A percentile compares a stretch with the other conserved stretches of the same genome.
Conservation (phyloP, 2,329 filamentous ascomycete genomes). For the Curvularia eragrostidis region DNA sequence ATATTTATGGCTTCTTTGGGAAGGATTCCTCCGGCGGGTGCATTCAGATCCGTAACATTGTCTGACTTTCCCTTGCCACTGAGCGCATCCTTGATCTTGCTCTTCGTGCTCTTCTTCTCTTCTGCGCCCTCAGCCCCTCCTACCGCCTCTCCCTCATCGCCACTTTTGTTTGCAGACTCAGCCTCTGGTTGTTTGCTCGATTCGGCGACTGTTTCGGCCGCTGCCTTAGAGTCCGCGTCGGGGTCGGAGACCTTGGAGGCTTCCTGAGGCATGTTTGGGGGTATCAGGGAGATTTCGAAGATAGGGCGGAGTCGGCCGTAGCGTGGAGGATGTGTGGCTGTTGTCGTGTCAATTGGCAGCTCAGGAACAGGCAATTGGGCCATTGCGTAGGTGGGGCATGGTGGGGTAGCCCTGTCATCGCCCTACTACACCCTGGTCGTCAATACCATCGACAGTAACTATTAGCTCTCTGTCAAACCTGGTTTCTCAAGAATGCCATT, state of each 20-base stretch:
- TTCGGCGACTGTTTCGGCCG: slow-evolving; percentile 51
- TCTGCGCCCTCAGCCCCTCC: slow-evolving; percentile 47
- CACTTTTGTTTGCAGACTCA: slow-evolving; percentile 44
- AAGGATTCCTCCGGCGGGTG: slow-evolving; percentile 41
- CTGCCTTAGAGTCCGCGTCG: slow-evolving; percentile 57
- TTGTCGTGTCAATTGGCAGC: slow-evolving; percentile 10
- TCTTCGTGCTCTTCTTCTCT: slow-evolving; percentile 71
- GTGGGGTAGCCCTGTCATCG: slow-evolving; percentile 5
- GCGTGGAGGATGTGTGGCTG: slow-evolving; percentile 27
- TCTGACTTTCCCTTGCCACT: slow-evolving; percentile 45
- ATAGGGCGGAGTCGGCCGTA: slow-evolving; percentile 27
- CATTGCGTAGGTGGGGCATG: slow-evolving; percentile 18
- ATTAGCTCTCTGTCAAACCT: neutral
- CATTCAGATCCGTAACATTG: slow-evolving; percentile 33
- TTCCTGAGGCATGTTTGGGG: slow-evolving; percentile 50
- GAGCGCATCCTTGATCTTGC: slow-evolving; percentile 61
- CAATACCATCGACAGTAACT: neutral
- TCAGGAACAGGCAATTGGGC: slow-evolving; percentile 21
- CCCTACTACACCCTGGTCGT: slow-evolving; percentile 4
- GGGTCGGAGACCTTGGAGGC: slow-evolving; percentile 69
- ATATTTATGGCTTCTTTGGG: slow-evolving; percentile 48
- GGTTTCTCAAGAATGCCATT: neutral
- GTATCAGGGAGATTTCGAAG: neutral
- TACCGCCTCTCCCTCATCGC: slow-evolving; percentile 47
- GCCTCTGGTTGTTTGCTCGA: slow-evolving; percentile 38